Base-by-base conservation (phyloP, 2,329 filamentous ascomycete species). In the Huntiella moniliformis region DNA sequence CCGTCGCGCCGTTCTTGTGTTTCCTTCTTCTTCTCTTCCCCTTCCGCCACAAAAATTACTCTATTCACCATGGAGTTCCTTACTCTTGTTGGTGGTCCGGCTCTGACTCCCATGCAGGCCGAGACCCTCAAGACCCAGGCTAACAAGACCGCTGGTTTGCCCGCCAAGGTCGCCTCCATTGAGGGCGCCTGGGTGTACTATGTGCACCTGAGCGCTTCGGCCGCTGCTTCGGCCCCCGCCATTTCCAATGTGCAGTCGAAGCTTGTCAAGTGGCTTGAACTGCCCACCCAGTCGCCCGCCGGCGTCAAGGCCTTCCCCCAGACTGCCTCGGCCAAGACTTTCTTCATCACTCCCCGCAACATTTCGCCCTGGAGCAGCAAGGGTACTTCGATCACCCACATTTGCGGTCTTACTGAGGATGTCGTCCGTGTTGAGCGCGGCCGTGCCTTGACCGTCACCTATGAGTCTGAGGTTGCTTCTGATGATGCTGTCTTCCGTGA, bases 361-460 rank as follows among this genome's bases (percentile, higher is more conserved):
- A 87, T 93, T 54, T 95, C 87, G 36, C 91, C 91, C 58, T 98
- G 91, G 91, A 95, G 86, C 63, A 94, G 87, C 47, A 87, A 95
- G 62, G 88, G 87, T 22, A 94, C 88, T 40, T 88, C 78, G 59
- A 95, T 96, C 60, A 82, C 88, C 45, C 78, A 91, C 53, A 88
- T 95, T 31, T 96, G 88, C 59, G 87, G 83, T 18, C 67, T 96
- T 50, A 74, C 77, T 54, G 66, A 71, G 37, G 63, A 74, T 45
- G 71, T 81, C 28, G 73, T 79, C 57, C 79, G 88, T 48, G 82
- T 96, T 53, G 91, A 98, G 65, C 76, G 86, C 54, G 91, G 87
- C 44, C 75, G 91, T 55, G 72, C 81, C 54, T 71, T 96, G 51
- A 79, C 77, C 54, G 70, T 81, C 55, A 68, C 66, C 52, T 77